Evolutionary conservation across 1,139 yeast species (phyloP).

Genomic region (Blastobotrys arbuscula): DNA sequence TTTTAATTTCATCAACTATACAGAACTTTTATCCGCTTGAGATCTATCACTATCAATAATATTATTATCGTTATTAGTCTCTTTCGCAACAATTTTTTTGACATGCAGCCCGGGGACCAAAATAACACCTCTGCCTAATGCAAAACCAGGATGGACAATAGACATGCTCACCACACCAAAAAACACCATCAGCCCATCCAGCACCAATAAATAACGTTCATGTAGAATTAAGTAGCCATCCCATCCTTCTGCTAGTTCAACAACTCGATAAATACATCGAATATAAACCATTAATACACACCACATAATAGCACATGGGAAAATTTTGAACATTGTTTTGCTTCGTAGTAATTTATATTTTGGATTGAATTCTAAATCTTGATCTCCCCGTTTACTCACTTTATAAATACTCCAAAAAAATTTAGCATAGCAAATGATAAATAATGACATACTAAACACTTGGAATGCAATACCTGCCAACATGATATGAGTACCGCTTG

Average conservation of each 20-base stretch:
- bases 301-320: constrained; percentile 30
- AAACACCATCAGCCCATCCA: constrained; percentile 70
- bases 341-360: constrained; percentile 41
- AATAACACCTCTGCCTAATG: constrained; percentile 27
- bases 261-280: constrained; percentile 76
- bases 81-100: constrained; percentile 2
- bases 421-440: constrained; percentile 51
- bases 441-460: constrained; percentile 65
- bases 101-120: constrained; percentile 23
- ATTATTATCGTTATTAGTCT: no score
- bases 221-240: constrained; percentile 59
- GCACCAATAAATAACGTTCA: constrained; percentile 67
- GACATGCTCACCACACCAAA: constrained; percentile 43
- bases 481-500: constrained; percentile 67
- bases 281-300: constrained; percentile 57
- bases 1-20: no score
- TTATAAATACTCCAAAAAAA: constrained; percentile 43
- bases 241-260: constrained; percentile 79
- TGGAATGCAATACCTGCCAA: constrained; percentile 79
- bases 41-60: no score
- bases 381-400: constrained; percentile 6
- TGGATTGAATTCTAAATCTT: constrained; percentile 34
- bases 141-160: constrained; percentile 57
- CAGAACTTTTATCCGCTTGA: no score
- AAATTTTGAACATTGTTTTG: constrained; percentile 34